phyloP scores from a whole-genome alignment of 2,329 filamentous ascomycete genomes.

The Plenodomus tracheiphilus region DNA sequence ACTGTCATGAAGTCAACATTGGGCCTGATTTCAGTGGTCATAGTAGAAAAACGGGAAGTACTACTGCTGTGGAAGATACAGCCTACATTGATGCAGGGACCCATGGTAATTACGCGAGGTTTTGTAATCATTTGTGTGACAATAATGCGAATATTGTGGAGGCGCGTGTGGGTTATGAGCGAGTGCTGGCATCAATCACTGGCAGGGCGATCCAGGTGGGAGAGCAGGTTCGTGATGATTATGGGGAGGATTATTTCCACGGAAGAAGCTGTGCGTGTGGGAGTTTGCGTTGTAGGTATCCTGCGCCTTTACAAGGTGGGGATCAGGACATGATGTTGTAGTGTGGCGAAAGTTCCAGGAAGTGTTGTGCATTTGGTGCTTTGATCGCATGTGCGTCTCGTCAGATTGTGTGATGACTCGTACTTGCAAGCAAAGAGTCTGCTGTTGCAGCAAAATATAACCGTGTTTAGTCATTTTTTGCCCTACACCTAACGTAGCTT shows the following conservation, averaged over 20 bases:
- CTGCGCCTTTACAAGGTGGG: no score
- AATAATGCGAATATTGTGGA: constrained; percentile 7
- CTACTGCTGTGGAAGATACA: neutral
- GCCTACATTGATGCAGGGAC: constrained; percentile 9
- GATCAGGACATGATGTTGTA: no score
- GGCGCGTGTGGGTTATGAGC: constrained; percentile 5
- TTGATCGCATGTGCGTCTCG: no score
- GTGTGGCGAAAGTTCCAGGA: no score
- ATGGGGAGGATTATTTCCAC: constrained; percentile 8
- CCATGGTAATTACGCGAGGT: constrained; percentile 8
- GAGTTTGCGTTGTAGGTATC: neutral
- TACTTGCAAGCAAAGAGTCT: no score
- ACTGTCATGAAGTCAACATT: constrained; percentile 7
- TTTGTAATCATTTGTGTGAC: constrained; percentile 13
- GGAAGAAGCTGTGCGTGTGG: constrained; percentile 4
- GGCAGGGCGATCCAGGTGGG: constrained; percentile 1
- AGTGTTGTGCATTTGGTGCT: no score
- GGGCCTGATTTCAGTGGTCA: constrained; percentile 3
- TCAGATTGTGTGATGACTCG: no score
- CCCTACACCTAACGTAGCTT: no score
- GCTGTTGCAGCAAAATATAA: no score
- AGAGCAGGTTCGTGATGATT: constrained; percentile 7
- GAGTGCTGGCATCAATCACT: constrained; percentile 3
- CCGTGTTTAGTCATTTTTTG: no score
- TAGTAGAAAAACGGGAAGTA: neutral